Percentiles rank a stretch among this genome's conserved stretches.
Conservation (phyloP, 352 stramenopile species). For the Pythium sp. region DNA sequence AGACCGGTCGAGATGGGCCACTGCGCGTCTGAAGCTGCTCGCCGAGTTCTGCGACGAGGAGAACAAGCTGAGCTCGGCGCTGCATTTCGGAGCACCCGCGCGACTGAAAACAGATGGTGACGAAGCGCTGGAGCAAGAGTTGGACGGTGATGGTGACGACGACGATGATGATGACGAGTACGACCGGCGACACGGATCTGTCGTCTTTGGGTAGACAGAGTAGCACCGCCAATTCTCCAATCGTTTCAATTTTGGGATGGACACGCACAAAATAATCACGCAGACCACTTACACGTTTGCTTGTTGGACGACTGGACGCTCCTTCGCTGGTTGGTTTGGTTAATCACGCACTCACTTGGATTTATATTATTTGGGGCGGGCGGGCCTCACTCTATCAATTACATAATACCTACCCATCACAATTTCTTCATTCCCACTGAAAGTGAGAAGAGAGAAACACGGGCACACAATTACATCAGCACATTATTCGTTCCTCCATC, state of each 20-base stretch:
- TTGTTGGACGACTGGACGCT: neutral
- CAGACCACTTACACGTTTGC: constrained; percentile 4
- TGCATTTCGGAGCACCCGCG: constrained; percentile 14
- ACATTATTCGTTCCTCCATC: neutral
- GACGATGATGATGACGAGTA: constrained; percentile 14
- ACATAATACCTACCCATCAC: constrained; percentile 11
- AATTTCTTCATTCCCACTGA: constrained; percentile 8
- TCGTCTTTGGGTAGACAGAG: constrained; percentile 31
- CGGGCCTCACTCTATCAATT: constrained; percentile 3
- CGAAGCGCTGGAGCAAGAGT: constrained; percentile 4
- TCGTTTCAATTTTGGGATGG: neutral
- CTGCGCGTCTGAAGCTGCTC: constrained; percentile 61
- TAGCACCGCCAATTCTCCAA: neutral
- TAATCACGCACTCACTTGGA: constrained; percentile 9
- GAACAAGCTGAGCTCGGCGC: constrained; percentile 52
- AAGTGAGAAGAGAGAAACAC: neutral
- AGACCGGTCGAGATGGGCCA: constrained; percentile 67
- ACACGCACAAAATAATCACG: constrained; percentile 2
- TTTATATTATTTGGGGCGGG: constrained; percentile 7
- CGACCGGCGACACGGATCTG: constrained; percentile 23
- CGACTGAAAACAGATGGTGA: neutral
- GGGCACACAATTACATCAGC: constrained; percentile 6
- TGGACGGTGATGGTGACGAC: neutral
- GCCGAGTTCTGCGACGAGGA: constrained; percentile 83
- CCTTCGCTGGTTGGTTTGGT: neutral